Evolutionary conservation across 2,329 filamentous ascomycete genomes (phyloP).

Genomic region (Phoma sp.): DNA sequence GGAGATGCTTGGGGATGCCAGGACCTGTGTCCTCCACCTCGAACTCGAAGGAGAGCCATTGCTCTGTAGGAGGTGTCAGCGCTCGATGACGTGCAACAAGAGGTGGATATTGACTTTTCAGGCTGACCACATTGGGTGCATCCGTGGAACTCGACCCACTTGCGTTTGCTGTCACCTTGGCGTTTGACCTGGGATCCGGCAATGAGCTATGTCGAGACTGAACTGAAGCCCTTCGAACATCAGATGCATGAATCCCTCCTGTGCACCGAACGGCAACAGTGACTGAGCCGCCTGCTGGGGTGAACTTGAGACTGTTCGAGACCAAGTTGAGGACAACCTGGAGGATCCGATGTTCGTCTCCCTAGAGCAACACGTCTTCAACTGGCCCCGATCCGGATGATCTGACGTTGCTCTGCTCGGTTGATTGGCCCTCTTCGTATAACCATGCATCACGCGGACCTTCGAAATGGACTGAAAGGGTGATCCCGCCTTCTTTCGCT

Average conservation of each 20-base stretch:
- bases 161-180: too few relatives aligned
- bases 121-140: slow-evolving; percentile 38
- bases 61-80: slow-evolving; percentile 63
- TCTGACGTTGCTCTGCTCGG: slow-evolving; percentile 64
- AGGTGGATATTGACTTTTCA: slow-evolving; percentile 49
- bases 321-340: slow-evolving; percentile 95
- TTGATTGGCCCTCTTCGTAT: slow-evolving; percentile 48
- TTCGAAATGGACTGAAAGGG: slow-evolving; percentile 75
- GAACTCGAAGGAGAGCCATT: slow-evolving; percentile 80
- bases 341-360: slow-evolving; percentile 88
- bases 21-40: slow-evolving; percentile 89
- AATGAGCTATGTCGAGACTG: slow-evolving; percentile 52
- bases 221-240: slow-evolving; percentile 55
- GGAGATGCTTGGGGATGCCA: slow-evolving; percentile 79
- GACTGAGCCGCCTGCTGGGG: slow-evolving; percentile 76
- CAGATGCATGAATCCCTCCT: slow-evolving; percentile 60
- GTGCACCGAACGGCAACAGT: slow-evolving; percentile 78
- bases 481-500: slow-evolving; percentile 78
- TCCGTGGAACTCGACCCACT: slow-evolving; percentile 42
- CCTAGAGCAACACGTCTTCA: slow-evolving; percentile 87
- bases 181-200: slow-evolving; percentile 43
- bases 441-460: slow-evolving; percentile 54
- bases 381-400: slow-evolving; percentile 72
- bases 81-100: slow-evolving; percentile 47
- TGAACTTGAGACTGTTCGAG: slow-evolving; percentile 92